Conservation (phyloP, 306 rosid genomes). For the Rosa persica region DNA sequence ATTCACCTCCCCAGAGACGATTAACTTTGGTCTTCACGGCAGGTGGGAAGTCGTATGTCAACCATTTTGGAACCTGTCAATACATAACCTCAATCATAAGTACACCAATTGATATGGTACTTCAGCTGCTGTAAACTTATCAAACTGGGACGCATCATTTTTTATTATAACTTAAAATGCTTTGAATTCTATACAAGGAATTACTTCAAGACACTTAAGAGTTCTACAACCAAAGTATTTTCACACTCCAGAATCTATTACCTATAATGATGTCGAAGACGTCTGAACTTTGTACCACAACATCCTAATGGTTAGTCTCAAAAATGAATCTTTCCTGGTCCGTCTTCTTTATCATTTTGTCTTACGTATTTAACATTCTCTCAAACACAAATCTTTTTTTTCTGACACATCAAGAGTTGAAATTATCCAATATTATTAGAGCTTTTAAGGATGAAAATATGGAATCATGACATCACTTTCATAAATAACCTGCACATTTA, state of each 20-base stretch:
- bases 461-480: background rate
- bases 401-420: background rate
- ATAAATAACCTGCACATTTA: background rate
- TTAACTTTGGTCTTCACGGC: conserved; percentile 91
- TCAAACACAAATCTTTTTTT: background rate
- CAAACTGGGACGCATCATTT: background rate
- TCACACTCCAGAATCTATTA: background rate
- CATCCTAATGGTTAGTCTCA: background rate
- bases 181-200: background rate
- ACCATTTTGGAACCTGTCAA: conserved; percentile 81
- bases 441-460: background rate
- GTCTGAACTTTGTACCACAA: background rate
- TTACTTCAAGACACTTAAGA: background rate
- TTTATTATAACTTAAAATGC: background rate
- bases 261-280: background rate
- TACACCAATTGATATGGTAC: background rate
- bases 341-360: background rate
- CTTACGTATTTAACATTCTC: background rate
- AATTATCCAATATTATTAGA: background rate
- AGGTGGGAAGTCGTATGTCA: conserved; percentile 95
- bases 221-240: background rate
- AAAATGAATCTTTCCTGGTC: background rate
- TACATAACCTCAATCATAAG: conserved; percentile 29
- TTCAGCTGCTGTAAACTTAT: conserved; percentile 2
- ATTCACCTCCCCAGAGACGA: conserved; percentile 98